Conservation (phyloP, 345 rosid species). For the Eucalyptus victrix region DNA sequence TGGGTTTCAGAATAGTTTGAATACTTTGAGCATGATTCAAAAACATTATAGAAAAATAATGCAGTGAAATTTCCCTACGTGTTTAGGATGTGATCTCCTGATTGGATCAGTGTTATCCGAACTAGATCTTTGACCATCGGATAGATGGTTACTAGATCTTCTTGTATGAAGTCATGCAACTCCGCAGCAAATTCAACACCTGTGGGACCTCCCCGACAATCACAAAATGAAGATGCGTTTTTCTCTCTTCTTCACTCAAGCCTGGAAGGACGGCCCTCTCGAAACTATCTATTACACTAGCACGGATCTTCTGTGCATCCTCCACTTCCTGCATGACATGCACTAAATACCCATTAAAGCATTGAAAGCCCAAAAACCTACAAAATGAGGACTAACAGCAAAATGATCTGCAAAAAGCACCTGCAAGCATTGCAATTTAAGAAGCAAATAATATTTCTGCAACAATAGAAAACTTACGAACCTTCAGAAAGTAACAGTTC, state of each 20-base stretch:
- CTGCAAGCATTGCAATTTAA: neutral
- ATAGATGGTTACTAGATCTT: slow-evolving; percentile 64
- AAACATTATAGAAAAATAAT: neutral
- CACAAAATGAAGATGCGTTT: slow-evolving; percentile 78
- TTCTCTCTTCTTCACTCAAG: slow-evolving; percentile 69
- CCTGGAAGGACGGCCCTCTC: slow-evolving; percentile 86
- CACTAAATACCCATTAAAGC: neutral
- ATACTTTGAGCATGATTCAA: neutral
- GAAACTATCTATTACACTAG: slow-evolving; percentile 77
- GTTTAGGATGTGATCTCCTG: slow-evolving; percentile 95
- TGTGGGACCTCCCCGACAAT: slow-evolving; percentile 99
- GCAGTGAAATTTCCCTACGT: slow-evolving; percentile 26
- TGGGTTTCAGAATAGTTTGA: neutral
- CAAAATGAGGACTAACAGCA: neutral
- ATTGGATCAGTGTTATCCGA: slow-evolving; percentile 67
- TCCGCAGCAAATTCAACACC: slow-evolving; percentile 99
- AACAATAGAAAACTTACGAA: neutral
- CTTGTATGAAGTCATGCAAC: slow-evolving; percentile 73
- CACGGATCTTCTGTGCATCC: slow-evolving; percentile 88
- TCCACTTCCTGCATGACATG: slow-evolving; percentile 65
- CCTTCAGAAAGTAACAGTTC: slow-evolving; percentile 96
- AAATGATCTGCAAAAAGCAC: neutral
- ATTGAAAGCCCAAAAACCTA: neutral
- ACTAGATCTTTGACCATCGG: slow-evolving; percentile 65
- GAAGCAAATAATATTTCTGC: neutral